phyloP scores from a whole-genome alignment of 140 eudicot genomes.

The Anethum foeniculum region DNA sequence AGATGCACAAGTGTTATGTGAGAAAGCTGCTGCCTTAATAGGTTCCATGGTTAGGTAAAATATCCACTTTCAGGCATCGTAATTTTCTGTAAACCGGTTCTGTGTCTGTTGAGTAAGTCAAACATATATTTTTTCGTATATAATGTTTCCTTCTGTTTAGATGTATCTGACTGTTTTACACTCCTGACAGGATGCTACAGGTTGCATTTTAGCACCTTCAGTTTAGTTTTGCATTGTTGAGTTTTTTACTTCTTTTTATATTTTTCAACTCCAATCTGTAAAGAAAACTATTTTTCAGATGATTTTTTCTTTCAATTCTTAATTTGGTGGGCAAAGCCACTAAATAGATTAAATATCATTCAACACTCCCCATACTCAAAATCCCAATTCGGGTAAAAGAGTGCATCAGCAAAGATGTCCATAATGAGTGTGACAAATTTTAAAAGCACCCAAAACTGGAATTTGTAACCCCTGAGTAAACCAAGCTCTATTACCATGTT shows the following conservation, averaged over 20 bases:
- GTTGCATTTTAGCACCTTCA: neutral
- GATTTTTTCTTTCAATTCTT: neutral
- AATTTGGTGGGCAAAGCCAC: neutral
- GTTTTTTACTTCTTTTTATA: too few species aligned
- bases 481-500: neutral
- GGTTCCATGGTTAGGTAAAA: conserved; percentile 51
- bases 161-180: neutral
- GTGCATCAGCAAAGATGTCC: neutral
- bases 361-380: neutral
- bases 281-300: neutral
- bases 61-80: neutral
- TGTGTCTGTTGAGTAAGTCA: neutral
- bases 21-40: conserved; percentile 52
- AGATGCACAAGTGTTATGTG: conserved; percentile 30
- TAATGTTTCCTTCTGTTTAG: neutral
- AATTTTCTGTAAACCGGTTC: neutral
- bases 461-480: neutral
- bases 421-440: neutral
- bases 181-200: neutral
- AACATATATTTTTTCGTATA: neutral
- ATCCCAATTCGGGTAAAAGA: neutral
- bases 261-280: neutral
- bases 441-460: neutral
- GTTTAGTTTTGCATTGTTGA: neutral
- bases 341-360: neutral